Evolutionary conservation across 2,329 filamentous ascomycete species (phyloP).

Genomic region (Aspergillus felis): DNA sequence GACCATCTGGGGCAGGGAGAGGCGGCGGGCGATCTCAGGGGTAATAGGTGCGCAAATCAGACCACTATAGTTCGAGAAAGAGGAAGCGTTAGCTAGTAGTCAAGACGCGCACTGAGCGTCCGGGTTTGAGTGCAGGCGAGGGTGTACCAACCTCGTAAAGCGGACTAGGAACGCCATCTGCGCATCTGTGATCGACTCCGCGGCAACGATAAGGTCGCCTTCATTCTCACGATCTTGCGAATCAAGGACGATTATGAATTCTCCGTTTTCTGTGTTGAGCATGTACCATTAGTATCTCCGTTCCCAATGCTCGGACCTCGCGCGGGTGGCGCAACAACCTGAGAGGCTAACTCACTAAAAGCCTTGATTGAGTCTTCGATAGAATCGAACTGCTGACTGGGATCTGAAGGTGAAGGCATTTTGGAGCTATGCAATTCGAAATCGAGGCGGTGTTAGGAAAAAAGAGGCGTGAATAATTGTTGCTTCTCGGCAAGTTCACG

Average conservation of each 20-base stretch:
- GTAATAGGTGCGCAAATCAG: slow-evolving; percentile 85
- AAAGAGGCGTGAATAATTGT: not conserved
- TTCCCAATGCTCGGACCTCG: not conserved
- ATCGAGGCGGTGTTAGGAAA: not conserved
- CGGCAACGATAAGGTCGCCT: slow-evolving; percentile 95
- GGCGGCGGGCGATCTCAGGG: slow-evolving; percentile 62
- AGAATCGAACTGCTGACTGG: slow-evolving; percentile 35
- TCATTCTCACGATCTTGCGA: slow-evolving; percentile 92
- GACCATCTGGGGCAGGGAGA: slow-evolving; percentile 90
- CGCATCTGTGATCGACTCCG: slow-evolving; percentile 73
- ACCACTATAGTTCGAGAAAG: slow-evolving; percentile 52
- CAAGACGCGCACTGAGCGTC: not conserved
- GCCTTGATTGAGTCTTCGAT: slow-evolving; percentile 41
- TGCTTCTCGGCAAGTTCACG: slow-evolving; percentile 24
- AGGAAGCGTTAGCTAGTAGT: not conserved
- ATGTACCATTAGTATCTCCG: slow-evolving; percentile 3
- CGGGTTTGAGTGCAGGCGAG: not conserved
- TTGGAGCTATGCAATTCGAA: not conserved
- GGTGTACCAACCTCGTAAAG: slow-evolving; percentile 58
- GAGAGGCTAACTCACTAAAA: slow-evolving; percentile 33
- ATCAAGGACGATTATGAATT: slow-evolving; percentile 96
- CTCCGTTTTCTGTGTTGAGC: slow-evolving; percentile 59
- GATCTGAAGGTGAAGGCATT: slow-evolving; percentile 35
- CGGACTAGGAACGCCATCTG: slow-evolving; percentile 97
- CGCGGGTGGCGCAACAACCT: not conserved